phyloP scores from a whole-genome alignment of 2,329 filamentous ascomycete genomes.

The Fusarium sp. region DNA sequence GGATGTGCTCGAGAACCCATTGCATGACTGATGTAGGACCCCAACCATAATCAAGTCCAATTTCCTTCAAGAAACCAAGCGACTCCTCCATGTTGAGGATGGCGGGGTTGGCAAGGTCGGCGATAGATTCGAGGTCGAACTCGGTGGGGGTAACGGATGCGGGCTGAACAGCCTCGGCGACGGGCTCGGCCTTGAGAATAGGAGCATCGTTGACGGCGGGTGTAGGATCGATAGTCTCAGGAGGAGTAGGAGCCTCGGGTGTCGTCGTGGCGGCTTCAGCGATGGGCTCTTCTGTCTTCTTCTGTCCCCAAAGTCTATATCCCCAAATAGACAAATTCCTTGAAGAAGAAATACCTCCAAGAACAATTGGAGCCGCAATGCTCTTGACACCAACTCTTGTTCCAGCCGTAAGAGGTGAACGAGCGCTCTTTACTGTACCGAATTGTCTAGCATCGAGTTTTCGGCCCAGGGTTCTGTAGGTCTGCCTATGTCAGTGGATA shows the following conservation, averaged over 20 bases:
- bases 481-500: slow-evolving; percentile 26
- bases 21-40: slow-evolving; percentile 81
- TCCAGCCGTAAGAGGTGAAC: slow-evolving; percentile 33
- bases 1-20: slow-evolving; percentile 82
- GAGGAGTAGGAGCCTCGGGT: slow-evolving; percentile 31
- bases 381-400: slow-evolving; percentile 41
- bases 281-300: slow-evolving; percentile 41
- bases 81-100: slow-evolving; percentile 74
- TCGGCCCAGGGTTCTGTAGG: slow-evolving; percentile 45
- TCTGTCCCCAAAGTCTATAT: slow-evolving; percentile 43
- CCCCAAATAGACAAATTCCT: slow-evolving; percentile 53
- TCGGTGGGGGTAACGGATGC: slow-evolving; percentile 45
- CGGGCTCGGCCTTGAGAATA: slow-evolving; percentile 36
- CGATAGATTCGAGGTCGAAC: slow-evolving; percentile 51
- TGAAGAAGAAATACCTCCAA: slow-evolving; percentile 48
- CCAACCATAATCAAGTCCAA: slow-evolving; percentile 90
- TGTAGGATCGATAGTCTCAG: slow-evolving; percentile 28
- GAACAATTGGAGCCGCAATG: slow-evolving; percentile 43
- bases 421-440: slow-evolving; percentile 47
- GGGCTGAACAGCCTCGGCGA: slow-evolving; percentile 33
- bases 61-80: slow-evolving; percentile 82
- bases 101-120: slow-evolving; percentile 54
- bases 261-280: slow-evolving; percentile 33
- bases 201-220: slow-evolving; percentile 24
- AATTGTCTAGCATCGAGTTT: slow-evolving; percentile 52